phyloP scores from a whole-genome alignment of 805 yeast genomes.

The Ogataea parapolymorpha region DNA sequence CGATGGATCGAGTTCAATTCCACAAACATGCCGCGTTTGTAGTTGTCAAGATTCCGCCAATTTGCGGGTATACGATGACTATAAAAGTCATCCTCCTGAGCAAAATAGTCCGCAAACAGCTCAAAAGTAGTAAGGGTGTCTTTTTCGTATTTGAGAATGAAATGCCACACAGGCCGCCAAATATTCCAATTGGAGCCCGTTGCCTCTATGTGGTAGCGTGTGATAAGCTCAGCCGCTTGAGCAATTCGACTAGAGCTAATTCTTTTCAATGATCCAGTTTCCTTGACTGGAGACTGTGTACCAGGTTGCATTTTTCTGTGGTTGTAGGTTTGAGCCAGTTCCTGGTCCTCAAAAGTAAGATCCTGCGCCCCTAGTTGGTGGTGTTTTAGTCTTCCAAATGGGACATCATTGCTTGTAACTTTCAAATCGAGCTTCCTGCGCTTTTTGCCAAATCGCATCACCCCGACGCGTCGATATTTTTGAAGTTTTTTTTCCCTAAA shows the following conservation, averaged over 20 bases:
- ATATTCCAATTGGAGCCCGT: constrained; percentile 23
- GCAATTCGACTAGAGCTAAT: constrained; percentile 29
- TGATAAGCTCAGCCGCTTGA: constrained; percentile 20
- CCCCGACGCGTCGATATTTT: constrained; percentile 9
- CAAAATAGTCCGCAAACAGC: constrained; percentile 28
- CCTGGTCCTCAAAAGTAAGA: constrained; percentile 1
- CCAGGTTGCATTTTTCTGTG: neutral
- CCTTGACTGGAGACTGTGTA: neutral
- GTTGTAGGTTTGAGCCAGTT: neutral
- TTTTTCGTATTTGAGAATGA: constrained; percentile 25
- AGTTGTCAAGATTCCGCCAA: constrained; percentile 13
- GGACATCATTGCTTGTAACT: neutral
- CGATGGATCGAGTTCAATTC: constrained; percentile 14
- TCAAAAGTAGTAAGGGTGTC: constrained; percentile 32
- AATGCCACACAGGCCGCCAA: constrained; percentile 35
- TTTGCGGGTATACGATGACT: constrained; percentile 21
- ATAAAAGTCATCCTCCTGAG: constrained; percentile 11
- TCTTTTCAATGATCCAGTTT: constrained; percentile 21
- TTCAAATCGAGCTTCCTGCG: constrained; percentile 1
- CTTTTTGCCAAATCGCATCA: neutral
- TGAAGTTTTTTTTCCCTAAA: neutral
- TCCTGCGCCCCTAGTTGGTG: constrained; percentile 3
- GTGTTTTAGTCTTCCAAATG: neutral
- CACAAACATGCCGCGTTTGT: constrained; percentile 18
- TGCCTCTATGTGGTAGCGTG: constrained; percentile 19